These are phyloP conservation scores for Panicum hallii DNA, from an alignment of 202 grass and related monocot genomes.

Conservation along the genomic window DNA sequence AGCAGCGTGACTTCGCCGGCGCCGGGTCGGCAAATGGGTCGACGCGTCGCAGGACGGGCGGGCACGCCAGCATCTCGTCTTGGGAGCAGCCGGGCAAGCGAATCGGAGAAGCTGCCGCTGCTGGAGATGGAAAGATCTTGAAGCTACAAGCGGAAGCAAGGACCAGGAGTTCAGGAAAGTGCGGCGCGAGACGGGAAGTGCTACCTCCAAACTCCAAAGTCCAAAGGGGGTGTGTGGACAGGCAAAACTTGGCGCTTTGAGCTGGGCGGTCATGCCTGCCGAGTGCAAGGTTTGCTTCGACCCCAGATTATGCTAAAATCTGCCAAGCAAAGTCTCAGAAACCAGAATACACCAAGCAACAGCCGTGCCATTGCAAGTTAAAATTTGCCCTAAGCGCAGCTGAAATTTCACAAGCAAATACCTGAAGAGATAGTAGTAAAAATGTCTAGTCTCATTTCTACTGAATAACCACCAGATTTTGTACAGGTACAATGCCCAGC, in stretches of 20 bases:
- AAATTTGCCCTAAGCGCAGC: no score
- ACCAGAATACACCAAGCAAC: neutral
- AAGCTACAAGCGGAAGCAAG: no score
- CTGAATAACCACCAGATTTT: constrained; percentile 37
- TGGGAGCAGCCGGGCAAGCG: neutral
- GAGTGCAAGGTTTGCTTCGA: neutral
- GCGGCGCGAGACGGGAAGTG: neutral
- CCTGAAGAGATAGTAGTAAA: no score
- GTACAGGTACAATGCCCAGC: constrained; percentile 18
- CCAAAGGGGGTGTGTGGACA: neutral
- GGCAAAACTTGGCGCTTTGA: neutral
- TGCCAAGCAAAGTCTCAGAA: neutral
- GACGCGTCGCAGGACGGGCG: neutral
- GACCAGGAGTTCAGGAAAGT: neutral
- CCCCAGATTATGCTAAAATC: neutral
- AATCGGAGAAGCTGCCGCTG: no score
- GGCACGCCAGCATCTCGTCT: no score
- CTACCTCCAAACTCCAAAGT: no score
- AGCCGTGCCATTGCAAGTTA: neutral
- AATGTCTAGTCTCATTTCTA: neutral
- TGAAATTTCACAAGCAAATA: neutral
- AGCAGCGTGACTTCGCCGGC: no score
- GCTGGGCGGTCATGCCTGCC: neutral
- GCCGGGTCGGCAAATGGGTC: neutral
- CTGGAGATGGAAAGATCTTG: neutral